Conservation (phyloP, 345 rosid genomes). For the Adansonia digitata region DNA sequence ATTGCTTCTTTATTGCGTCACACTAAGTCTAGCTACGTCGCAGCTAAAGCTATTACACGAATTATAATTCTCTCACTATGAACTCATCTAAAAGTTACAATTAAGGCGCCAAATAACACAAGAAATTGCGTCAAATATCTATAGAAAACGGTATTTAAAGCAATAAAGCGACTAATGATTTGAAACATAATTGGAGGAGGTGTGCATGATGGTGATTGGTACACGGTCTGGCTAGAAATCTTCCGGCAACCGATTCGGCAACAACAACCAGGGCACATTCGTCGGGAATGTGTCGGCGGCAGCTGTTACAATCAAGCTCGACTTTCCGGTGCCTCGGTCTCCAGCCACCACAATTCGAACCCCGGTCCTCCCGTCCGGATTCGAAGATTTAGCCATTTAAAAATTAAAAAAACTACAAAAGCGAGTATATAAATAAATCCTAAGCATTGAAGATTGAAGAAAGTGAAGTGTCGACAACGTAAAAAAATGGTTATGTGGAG, state of each 20-base stretch:
- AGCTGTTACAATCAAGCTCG: conserved; percentile 87
- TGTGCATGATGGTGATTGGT: conserved; percentile 84
- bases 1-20: not conserved
- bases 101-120: not conserved
- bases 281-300: conserved; percentile 62
- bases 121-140: not conserved
- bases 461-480: not conserved
- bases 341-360: conserved; percentile 90
- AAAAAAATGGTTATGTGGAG: no score
- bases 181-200: conserved; percentile 63
- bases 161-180: conserved; percentile 5
- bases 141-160: not conserved
- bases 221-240: conserved; percentile 82
- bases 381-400: conserved; percentile 49
- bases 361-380: conserved; percentile 49
- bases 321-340: conserved; percentile 88
- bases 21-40: not conserved
- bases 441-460: not conserved
- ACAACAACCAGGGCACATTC: conserved; percentile 69
- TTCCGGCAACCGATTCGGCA: conserved; percentile 65
- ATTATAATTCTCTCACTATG: not conserved
- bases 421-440: not conserved
- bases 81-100: not conserved
- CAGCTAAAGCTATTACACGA: not conserved
- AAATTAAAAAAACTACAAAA: not conserved